These are phyloP conservation scores for Sanghuangporus sanghuang DNA, from an alignment of 1,284 basidiomycete genomes.

Conservation along the genomic window DNA sequence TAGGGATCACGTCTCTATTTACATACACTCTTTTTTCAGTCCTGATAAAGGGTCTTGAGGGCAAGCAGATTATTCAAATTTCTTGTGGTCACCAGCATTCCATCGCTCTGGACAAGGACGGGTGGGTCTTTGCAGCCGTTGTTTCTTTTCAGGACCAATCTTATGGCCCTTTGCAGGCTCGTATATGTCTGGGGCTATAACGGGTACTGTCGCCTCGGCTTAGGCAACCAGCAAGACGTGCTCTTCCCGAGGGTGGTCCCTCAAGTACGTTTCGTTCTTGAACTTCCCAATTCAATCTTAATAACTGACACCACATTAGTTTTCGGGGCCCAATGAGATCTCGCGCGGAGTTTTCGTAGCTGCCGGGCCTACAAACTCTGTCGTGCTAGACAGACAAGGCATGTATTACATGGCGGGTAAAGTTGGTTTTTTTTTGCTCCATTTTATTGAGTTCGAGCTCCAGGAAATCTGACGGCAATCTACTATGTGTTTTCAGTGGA, in stretches of 20 bases:
- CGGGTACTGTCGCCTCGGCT: constrained; percentile 74
- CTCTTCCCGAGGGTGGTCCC: constrained; percentile 74
- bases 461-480: neutral
- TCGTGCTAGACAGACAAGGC: constrained; percentile 78
- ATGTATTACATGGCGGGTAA: constrained; percentile 86
- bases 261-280: constrained; percentile 38
- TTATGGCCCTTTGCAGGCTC: constrained; percentile 33
- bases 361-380: constrained; percentile 79
- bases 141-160: constrained; percentile 5
- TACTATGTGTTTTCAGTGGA: constrained; percentile 56
- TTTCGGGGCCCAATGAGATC: constrained; percentile 62
- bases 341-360: constrained; percentile 64
- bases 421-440: constrained; percentile 32
- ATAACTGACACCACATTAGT: constrained; percentile 36
- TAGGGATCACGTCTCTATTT: constrained; percentile 1
- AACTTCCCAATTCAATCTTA: neutral
- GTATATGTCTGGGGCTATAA: constrained; percentile 89
- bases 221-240: constrained; percentile 81
- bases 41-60: constrained; percentile 65
- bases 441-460: neutral
- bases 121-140: constrained; percentile 52
- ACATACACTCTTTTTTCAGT: constrained; percentile 42
- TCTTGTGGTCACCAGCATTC: constrained; percentile 85
- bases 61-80: constrained; percentile 75
- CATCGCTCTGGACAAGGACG: constrained; percentile 74